These are phyloP conservation scores for Pseudohyphozyma bogoriensis DNA, from an alignment of 768 basidiomycete genomes.

Conservation along the genomic window DNA sequence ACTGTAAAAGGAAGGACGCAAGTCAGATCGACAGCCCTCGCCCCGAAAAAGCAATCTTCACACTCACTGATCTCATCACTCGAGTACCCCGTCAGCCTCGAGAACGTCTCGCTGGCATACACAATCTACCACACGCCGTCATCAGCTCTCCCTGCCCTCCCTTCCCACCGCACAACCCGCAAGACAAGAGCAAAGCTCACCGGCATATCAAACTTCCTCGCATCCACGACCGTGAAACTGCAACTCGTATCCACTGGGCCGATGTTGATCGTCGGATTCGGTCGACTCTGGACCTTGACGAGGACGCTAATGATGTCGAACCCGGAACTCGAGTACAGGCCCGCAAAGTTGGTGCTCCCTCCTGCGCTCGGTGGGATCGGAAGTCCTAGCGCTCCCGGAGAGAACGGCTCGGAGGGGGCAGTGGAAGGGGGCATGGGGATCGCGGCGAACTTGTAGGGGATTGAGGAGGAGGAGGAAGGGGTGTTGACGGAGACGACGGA, in stretches of 20 bases:
- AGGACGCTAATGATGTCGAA: conserved; percentile 83
- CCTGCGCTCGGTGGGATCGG: conserved; percentile 19
- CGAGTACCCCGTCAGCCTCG: conserved; percentile 42
- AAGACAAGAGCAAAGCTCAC: too few species aligned
- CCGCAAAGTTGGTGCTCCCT: conserved; percentile 32
- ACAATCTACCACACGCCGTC: conserved; percentile 87
- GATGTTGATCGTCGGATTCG: conserved; percentile 63
- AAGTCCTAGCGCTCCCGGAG: conserved; percentile 14
- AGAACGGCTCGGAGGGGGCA: conserved; percentile 5
- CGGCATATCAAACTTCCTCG: conserved; percentile 19
- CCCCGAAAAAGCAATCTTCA: too few species aligned
- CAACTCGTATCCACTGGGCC: conserved; percentile 90
- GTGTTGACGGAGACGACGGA: conserved; percentile 23
- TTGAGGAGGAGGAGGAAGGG: neutral
- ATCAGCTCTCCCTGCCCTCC: too few species aligned
- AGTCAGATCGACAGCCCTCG: neutral
- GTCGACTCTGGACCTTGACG: conserved; percentile 61
- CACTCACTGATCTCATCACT: conserved; percentile 51
- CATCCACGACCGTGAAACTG: conserved; percentile 66
- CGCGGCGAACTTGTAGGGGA: conserved; percentile 26
- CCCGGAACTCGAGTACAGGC: conserved; percentile 78
- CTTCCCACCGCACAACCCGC: too few species aligned
- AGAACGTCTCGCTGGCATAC: conserved; percentile 80
- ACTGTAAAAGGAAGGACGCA: neutral
- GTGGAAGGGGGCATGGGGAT: conserved; percentile 16